Conservation (phyloP, 2,329 filamentous ascomycete species). For the Berkeleyomyces rouxiae region DNA sequence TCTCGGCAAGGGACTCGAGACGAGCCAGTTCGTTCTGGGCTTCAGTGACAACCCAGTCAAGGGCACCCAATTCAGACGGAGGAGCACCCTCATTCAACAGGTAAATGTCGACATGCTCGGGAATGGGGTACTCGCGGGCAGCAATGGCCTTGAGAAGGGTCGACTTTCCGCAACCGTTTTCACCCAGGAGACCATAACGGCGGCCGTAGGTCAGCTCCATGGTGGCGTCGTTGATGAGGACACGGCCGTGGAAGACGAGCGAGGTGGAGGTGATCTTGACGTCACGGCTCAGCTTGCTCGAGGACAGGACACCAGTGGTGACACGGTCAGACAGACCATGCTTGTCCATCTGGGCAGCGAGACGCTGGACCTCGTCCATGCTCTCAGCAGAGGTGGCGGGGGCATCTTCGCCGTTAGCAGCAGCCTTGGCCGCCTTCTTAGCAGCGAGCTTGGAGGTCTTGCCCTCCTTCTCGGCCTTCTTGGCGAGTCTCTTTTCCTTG, state of each 20-base stretch:
- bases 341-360: constrained; percentile 88
- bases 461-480: constrained; percentile 56
- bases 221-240: constrained; percentile 84
- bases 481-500: constrained; percentile 56
- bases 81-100: constrained; percentile 94
- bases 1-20: constrained; percentile 76
- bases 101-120: constrained; percentile 95
- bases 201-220: constrained; percentile 86
- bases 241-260: constrained; percentile 93
- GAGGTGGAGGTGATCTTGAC: constrained; percentile 92
- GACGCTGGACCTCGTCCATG: constrained; percentile 66
- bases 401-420: constrained; percentile 52
- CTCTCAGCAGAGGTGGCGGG: constrained; percentile 57
- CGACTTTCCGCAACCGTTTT: constrained; percentile 98
- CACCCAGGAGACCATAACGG: constrained; percentile 85
- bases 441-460: constrained; percentile 53
- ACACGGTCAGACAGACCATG: constrained; percentile 93
- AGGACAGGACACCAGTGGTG: constrained; percentile 90
- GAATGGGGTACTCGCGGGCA: constrained; percentile 86
- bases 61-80: constrained; percentile 69
- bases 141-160: constrained; percentile 93
- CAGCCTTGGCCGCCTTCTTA: constrained; percentile 52
- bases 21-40: constrained; percentile 84
- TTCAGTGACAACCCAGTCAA: constrained; percentile 95
- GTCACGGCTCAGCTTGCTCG: constrained; percentile 69